Conservation (phyloP, 1,139 yeast species). For the Blastobotrys serpentis region DNA sequence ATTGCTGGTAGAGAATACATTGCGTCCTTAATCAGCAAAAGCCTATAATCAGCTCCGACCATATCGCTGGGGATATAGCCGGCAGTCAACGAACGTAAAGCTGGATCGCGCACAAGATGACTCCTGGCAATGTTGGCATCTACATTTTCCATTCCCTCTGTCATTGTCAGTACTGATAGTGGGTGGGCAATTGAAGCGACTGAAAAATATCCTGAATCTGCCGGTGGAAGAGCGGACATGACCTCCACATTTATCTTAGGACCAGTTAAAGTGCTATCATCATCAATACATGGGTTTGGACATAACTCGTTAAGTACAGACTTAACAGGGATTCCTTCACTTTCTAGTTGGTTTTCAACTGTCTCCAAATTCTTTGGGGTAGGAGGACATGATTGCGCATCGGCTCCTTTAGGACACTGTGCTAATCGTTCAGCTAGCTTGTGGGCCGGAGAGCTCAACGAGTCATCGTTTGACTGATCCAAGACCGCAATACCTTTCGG, state of each 20-base stretch:
- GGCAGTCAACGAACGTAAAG: constrained; percentile 21
- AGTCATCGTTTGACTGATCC: constrained; percentile 27
- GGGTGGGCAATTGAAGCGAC: constrained; percentile 53
- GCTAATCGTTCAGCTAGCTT: constrained; percentile 28
- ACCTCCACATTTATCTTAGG: constrained; percentile 9
- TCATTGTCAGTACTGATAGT: constrained; percentile 63
- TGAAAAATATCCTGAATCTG: constrained; percentile 21
- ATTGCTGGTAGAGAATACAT: constrained; percentile 19
- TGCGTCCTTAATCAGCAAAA: constrained; percentile 26
- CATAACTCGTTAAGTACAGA: constrained; percentile 16
- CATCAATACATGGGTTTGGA: constrained; percentile 20
- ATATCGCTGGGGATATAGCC: constrained; percentile 23
- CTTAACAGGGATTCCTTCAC: constrained; percentile 8
- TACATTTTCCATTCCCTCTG: constrained; percentile 19
- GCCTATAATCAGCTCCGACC: constrained; percentile 21
- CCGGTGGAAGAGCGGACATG: constrained; percentile 18
- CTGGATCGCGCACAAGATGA: constrained; percentile 20
- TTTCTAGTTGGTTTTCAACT: constrained; percentile 9
- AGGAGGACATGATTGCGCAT: constrained; percentile 27
- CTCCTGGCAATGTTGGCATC: constrained; percentile 21
- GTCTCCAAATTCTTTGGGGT: constrained; percentile 14
- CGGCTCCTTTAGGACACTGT: constrained; percentile 26
- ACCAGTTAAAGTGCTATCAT: constrained; percentile 10
- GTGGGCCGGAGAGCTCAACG: constrained; percentile 27
- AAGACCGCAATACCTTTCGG: constrained; percentile 28